Evolutionary conservation across 441 rosid species (phyloP).

Genomic region (Lepidium campestre): DNA sequence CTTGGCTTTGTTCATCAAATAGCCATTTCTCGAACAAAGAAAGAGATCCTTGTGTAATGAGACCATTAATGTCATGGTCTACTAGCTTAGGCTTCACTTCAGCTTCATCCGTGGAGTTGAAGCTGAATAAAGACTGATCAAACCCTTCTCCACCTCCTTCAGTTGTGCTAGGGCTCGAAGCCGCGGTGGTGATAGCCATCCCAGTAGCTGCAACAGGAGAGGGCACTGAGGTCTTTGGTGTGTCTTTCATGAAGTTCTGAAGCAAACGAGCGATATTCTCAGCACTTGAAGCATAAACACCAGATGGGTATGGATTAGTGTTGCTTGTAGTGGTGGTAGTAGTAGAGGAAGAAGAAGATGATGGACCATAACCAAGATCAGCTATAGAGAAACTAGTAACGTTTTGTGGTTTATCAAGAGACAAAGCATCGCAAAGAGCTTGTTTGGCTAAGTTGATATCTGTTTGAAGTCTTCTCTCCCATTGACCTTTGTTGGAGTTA

Average conservation of each 20-base stretch:
- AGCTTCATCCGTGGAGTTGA: conserved; percentile 32
- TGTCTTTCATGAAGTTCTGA: conserved; percentile 39
- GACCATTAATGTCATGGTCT: conserved; percentile 21
- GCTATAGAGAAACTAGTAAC: neutral
- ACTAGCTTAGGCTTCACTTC: conserved; percentile 36
- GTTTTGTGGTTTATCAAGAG: conserved; percentile 36
- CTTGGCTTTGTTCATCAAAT: conserved; percentile 53
- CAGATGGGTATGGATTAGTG: conserved; percentile 16
- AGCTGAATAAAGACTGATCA: conserved; percentile 35
- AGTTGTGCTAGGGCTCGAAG: conserved; percentile 32
- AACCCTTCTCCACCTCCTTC: conserved; percentile 35
- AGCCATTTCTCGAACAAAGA: conserved; percentile 85
- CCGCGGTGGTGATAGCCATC: conserved; percentile 4
- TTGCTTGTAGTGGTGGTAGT: conserved; percentile 6
- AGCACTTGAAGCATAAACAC: conserved; percentile 45
- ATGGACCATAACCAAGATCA: conserved; percentile 22
- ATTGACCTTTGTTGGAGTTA: conserved; percentile 49
- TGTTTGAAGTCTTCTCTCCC: conserved; percentile 74
- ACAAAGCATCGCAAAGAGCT: conserved; percentile 56
- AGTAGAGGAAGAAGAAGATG: conserved; percentile 23
- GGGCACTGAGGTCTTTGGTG: conserved; percentile 18
- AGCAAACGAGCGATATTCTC: conserved; percentile 68
- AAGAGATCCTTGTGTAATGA: conserved; percentile 47
- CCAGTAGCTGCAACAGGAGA: conserved; percentile 20
- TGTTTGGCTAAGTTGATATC: conserved; percentile 62